These are phyloP conservation scores for Phaffia tasmanica DNA, from an alignment of 768 basidiomycete genomes.

Conservation along the genomic window DNA sequence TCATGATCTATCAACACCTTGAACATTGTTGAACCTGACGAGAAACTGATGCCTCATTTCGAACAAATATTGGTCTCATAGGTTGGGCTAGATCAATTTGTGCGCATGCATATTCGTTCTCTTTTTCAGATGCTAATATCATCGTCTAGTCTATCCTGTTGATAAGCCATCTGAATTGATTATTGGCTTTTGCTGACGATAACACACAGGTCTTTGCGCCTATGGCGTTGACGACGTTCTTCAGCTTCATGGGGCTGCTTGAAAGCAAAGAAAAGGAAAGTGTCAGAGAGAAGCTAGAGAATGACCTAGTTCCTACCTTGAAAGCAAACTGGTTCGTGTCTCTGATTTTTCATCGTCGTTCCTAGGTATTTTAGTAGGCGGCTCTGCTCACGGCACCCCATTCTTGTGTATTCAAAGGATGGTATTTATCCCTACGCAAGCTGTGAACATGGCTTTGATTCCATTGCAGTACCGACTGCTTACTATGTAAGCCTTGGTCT, in stretches of 20 bases:
- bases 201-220: background rate
- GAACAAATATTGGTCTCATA: background rate
- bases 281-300: slow-evolving; percentile 20
- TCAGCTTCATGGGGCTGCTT: slow-evolving; percentile 17
- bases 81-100: slow-evolving; percentile 25
- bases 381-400: background rate
- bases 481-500: slow-evolving; percentile 7
- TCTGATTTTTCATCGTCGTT: background rate
- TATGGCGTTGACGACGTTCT: background rate
- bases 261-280: slow-evolving; percentile 17
- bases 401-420: background rate
- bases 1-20: background rate
- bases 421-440: slow-evolving; percentile 26
- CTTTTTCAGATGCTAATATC: too few species aligned
- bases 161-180: too few species aligned
- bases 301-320: slow-evolving; percentile 21
- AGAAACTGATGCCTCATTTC: background rate
- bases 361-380: background rate
- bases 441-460: slow-evolving; percentile 22
- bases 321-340: slow-evolving; percentile 21
- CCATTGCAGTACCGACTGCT: slow-evolving; percentile 16
- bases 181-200: background rate
- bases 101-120: slow-evolving; percentile 4
- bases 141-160: too few species aligned
- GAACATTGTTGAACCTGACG: background rate